These are phyloP conservation scores for Pseudocercospora macadamiae DNA, from an alignment of 2,329 filamentous ascomycete species.

Conservation along the genomic window DNA sequence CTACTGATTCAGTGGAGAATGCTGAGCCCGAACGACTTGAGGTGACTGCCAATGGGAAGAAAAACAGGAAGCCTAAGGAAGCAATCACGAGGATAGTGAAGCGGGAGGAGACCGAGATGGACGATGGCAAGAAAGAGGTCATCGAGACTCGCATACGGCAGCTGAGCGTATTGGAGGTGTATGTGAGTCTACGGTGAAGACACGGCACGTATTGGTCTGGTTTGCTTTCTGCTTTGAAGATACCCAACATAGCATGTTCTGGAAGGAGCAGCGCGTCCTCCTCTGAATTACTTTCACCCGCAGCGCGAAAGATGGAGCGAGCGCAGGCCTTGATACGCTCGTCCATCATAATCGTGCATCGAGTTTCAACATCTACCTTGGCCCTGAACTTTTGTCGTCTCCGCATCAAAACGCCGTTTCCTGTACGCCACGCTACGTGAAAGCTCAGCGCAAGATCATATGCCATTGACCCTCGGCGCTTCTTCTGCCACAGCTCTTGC, in stretches of 20 bases:
- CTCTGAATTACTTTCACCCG: too few species aligned
- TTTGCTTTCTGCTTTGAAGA: conserved; percentile 11
- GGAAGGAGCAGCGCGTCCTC: too few species aligned
- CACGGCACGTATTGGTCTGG: background rate
- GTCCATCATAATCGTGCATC: background rate
- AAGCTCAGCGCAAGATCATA: too few species aligned
- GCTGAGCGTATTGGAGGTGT: conserved; percentile 40
- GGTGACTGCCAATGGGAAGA: background rate
- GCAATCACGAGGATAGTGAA: conserved; percentile 12
- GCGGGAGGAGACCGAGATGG: conserved; percentile 24
- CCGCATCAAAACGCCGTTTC: background rate
- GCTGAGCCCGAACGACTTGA: background rate
- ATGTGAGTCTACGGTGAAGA: conserved; percentile 35
- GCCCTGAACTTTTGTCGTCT: background rate
- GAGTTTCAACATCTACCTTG: background rate
- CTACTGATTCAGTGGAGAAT: conserved; percentile 7
- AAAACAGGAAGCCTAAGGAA: background rate
- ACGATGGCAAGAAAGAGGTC: conserved; percentile 29
- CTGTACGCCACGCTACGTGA: background rate
- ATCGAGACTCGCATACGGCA: conserved; percentile 45
- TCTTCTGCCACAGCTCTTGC: background rate
- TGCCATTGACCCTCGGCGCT: conserved; percentile 13
- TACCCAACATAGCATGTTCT: conserved; percentile 9
- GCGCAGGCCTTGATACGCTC: too few species aligned
- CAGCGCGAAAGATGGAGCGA: too few species aligned